Evolutionary conservation across 441 rosid genomes (phyloP), one percentile per base, ranked within the genome.

Genomic region (Viola pubescens): DNA sequence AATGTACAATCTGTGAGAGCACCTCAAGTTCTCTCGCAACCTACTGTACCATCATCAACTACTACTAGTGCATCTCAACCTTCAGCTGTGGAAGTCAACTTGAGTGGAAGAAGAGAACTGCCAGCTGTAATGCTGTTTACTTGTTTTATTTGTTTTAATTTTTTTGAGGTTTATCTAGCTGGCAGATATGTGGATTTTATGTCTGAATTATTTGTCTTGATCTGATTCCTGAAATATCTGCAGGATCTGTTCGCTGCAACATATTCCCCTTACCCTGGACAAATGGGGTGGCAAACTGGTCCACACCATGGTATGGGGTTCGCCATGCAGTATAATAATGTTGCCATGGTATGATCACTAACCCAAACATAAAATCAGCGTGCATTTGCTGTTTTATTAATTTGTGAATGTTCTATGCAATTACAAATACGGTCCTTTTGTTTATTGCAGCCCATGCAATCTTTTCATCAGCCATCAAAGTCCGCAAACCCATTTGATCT

Each of bases 401-500:
- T 7, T 52, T 41, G 37, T 42, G 3, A 38, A 50, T 69, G 26
- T 58, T 13, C 58, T 60, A 54, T 59, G 48, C 34, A 34, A 41
- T 45, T 41, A 61, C 43, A 51, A 45, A 26, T 60, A 11, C 38
- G 67, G 34, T 67, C 14, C 58, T 19, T 64, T 4, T 71, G 6
- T 68, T 53, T 65, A 13, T 43, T 71, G 60, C 88, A 85, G 95
- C 74, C 84, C n/a, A 72, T 76, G 70, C 81, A 81, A 61, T 64
- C 79, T 69, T 77, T 75, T 70, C 70, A 77, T 34, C 94, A 71
- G 64, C 70, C 70, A 63, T 59, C 85, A 16, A 77, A 63, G 59
- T 86, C 99, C 9, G 56, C 74, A 69, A 94, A 94, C 78, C 99
- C 99, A 57, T 94, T 94, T 78, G 99, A 88, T 74, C 53, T 78